Evolutionary conservation across 2,329 filamentous ascomycete species (phyloP).

Genomic region (Botrytis tulipae): DNA sequence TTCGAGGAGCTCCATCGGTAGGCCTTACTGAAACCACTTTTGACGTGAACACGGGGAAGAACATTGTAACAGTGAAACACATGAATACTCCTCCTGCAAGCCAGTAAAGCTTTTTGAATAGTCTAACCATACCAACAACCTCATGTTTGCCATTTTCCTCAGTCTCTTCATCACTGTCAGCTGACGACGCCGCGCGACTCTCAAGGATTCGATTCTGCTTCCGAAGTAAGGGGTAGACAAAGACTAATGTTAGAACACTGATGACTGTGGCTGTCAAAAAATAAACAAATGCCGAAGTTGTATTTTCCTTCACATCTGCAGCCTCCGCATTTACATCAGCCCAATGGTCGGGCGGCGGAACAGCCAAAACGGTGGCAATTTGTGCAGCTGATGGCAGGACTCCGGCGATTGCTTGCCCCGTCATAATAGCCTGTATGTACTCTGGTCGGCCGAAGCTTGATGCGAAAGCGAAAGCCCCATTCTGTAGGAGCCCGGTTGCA

Average conservation of each 20-base stretch:
- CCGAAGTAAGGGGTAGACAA: slow-evolving; percentile 71
- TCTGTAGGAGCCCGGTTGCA: slow-evolving; percentile 84
- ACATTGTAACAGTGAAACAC: slow-evolving; percentile 84
- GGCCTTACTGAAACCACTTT: slow-evolving; percentile 55
- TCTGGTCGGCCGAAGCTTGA: slow-evolving; percentile 79
- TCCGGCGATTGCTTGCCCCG: slow-evolving; percentile 86
- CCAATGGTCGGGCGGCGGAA: slow-evolving; percentile 47
- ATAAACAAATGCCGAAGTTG: slow-evolving; percentile 80
- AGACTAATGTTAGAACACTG: slow-evolving; percentile 65
- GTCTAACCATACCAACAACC: slow-evolving; percentile 56
- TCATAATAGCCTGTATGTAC: slow-evolving; percentile 96
- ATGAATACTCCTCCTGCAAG: slow-evolving; percentile 73
- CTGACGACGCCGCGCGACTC: slow-evolving; percentile 50
- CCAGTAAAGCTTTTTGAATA: slow-evolving; percentile 78
- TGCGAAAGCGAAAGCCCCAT: slow-evolving; percentile 90
- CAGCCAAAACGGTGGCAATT: slow-evolving; percentile 74
- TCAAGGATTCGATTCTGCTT: slow-evolving; percentile 56
- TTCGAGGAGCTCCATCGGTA: slow-evolving; percentile 45
- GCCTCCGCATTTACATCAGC: slow-evolving; percentile 27
- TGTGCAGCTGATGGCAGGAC: slow-evolving; percentile 86
- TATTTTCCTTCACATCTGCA: slow-evolving; percentile 43
- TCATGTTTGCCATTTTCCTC: slow-evolving; percentile 49
- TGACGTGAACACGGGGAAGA: slow-evolving; percentile 88
- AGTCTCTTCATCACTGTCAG: slow-evolving; percentile 52
- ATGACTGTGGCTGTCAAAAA: slow-evolving; percentile 84